Percentiles rank a stretch among this genome's conserved stretches.
Evolutionary conservation across 192 early-diverging fungal genomes (phyloP).

Genomic region (Funneliformis geosporum): DNA sequence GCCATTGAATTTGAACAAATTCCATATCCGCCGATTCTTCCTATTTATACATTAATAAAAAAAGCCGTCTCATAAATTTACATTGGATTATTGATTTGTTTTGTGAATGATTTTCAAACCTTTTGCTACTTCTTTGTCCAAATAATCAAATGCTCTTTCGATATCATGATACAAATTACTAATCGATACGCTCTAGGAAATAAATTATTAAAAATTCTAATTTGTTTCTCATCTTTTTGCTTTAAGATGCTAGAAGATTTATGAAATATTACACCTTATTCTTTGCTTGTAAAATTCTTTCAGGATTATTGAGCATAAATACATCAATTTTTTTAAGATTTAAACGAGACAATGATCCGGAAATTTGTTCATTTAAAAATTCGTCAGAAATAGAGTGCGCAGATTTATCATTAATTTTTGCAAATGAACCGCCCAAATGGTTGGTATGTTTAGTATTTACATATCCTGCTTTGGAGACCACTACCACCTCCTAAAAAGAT

Average conservation of each 20-base stretch:
- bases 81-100: background rate
- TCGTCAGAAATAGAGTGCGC: conserved; percentile 65
- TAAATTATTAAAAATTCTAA: background rate
- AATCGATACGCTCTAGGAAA: background rate
- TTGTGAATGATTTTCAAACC: conserved; percentile 16
- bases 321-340: conserved; percentile 61
- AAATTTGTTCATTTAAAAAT: conserved; percentile 60
- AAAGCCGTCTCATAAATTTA: background rate
- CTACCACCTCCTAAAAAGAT: conserved; percentile 40
- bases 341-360: conserved; percentile 54
- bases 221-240: background rate
- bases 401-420: conserved; percentile 49
- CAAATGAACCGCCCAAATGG: conserved; percentile 34
- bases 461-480: conserved; percentile 58
- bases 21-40: conserved; percentile 68
- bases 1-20: conserved; percentile 68
- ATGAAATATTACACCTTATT: conserved; percentile 29
- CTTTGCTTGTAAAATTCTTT: conserved; percentile 65
- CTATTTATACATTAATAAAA: conserved; percentile 29
- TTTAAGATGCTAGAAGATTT: background rate
- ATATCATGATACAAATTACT: conserved; percentile 60
- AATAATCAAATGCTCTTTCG: conserved; percentile 53
- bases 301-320: conserved; percentile 79
- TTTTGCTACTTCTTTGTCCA: conserved; percentile 62
- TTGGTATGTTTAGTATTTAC: conserved; percentile 28